Evolutionary conservation across 805 yeast species (phyloP).

Genomic region (Lachancea waltii): DNA sequence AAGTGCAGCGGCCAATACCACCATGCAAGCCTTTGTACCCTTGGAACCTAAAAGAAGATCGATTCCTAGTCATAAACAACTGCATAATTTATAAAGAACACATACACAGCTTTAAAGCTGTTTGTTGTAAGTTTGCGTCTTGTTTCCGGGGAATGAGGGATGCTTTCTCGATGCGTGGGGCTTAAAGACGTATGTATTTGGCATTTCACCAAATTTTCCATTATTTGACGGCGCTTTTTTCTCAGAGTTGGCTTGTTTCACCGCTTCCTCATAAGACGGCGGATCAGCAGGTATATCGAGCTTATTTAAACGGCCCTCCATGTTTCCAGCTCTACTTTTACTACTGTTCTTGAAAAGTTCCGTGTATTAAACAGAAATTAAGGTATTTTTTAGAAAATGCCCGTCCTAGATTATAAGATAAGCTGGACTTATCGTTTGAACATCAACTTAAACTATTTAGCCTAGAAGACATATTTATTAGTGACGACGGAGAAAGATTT

Average conservation of each 20-base stretch:
- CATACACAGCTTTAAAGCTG: neutral
- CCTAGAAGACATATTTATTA: no score
- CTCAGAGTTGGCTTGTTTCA: conserved; percentile 11
- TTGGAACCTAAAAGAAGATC: conserved; percentile 24
- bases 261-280: conserved; percentile 25
- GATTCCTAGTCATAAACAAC: conserved; percentile 1
- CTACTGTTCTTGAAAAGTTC: no score
- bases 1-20: neutral
- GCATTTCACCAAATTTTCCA: neutral
- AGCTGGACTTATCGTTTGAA: no score
- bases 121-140: conserved; percentile 9
- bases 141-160: conserved; percentile 13
- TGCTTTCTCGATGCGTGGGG: conserved; percentile 8
- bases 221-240: neutral
- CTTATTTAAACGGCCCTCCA: neutral
- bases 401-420: no score
- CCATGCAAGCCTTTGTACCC: conserved; percentile 25
- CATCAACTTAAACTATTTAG: no score
- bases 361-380: no score
- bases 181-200: conserved; percentile 6
- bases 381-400: no score
- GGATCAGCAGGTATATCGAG: conserved; percentile 17
- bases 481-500: no score
- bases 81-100: neutral
- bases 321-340: neutral